Conservation (phyloP, 2,329 filamentous ascomycete species). For the Phaeosphaeria sp. region DNA sequence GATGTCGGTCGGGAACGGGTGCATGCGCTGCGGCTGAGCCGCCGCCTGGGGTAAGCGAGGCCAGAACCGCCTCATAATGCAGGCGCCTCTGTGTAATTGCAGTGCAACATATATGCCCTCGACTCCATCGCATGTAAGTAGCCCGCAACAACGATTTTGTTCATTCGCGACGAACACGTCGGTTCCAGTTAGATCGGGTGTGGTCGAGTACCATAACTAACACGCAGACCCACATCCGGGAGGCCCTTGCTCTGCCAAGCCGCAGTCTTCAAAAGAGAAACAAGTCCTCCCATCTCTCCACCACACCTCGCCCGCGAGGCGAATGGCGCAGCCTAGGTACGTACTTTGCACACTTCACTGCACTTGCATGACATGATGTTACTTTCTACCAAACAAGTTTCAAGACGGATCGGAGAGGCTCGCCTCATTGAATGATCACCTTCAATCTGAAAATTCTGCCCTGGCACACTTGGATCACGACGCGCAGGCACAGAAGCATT, state of each 20-base stretch:
- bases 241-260: not conserved
- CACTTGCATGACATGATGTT: slow-evolving; percentile 30
- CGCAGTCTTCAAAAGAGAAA: not conserved
- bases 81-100: no score
- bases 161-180: no score
- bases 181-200: no score
- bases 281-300: not conserved
- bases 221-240: not conserved
- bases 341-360: not conserved
- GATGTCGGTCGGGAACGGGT: not conserved
- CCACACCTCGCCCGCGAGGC: not conserved
- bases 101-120: no score
- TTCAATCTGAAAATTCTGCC: not conserved
- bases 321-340: not conserved
- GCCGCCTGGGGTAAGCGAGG: not conserved
- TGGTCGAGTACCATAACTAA: no score
- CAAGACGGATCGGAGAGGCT: slow-evolving; percentile 46
- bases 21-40: not conserved
- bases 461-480: not conserved
- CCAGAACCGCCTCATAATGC: not conserved
- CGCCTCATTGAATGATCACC: slow-evolving; percentile 32
- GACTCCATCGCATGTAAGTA: no score
- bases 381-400: slow-evolving; percentile 35
- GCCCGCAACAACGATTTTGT: no score
- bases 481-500: not conserved